phyloP scores from a whole-genome alignment of 2,329 filamentous ascomycete genomes.

The Arthrobotrys megalospora region DNA sequence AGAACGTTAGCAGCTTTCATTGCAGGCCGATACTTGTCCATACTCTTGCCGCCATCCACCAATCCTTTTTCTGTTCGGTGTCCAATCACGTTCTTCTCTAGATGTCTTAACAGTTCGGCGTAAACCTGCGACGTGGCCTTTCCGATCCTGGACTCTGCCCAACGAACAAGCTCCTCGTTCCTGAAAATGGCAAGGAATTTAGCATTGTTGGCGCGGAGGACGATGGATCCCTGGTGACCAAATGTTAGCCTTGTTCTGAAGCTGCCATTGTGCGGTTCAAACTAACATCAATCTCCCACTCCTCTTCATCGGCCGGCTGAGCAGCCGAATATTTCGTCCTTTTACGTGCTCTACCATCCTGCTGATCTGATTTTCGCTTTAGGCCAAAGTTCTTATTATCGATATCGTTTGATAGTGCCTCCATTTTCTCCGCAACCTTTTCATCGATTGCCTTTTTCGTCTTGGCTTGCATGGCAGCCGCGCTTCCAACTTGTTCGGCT shows the following conservation, averaged over 20 bases:
- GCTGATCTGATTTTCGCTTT: conserved; percentile 64
- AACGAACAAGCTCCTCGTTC: conserved; percentile 81
- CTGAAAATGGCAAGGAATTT: conserved; percentile 87
- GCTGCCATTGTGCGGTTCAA: neutral
- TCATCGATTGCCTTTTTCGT: conserved; percentile 76
- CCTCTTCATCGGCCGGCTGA: conserved; percentile 59
- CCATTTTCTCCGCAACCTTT: conserved; percentile 73
- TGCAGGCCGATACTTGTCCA: conserved; percentile 51
- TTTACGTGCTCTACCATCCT: conserved; percentile 63
- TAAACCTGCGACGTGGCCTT: conserved; percentile 84
- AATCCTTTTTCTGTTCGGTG: conserved; percentile 37
- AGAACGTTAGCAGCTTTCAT: conserved; percentile 57
- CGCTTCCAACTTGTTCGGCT: conserved; percentile 70
- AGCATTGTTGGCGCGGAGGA: conserved; percentile 86
- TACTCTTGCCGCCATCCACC: conserved; percentile 51
- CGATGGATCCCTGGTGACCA: conserved; percentile 75
- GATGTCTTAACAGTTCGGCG: conserved; percentile 77
- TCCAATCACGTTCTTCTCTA: conserved; percentile 78
- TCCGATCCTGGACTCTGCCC: conserved; percentile 80
- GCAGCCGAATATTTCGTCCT: conserved; percentile 47
- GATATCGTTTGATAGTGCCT: conserved; percentile 70
- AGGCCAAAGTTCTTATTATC: conserved; percentile 68
- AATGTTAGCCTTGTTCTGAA: conserved; percentile 24
- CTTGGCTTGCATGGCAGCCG: conserved; percentile 75
- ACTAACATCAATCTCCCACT: conserved; percentile 64